Evolutionary conservation across 495 filamentous ascomycete species (phyloP), one percentile per base, ranked within the genome.

Genomic region (Podospora sp.): DNA sequence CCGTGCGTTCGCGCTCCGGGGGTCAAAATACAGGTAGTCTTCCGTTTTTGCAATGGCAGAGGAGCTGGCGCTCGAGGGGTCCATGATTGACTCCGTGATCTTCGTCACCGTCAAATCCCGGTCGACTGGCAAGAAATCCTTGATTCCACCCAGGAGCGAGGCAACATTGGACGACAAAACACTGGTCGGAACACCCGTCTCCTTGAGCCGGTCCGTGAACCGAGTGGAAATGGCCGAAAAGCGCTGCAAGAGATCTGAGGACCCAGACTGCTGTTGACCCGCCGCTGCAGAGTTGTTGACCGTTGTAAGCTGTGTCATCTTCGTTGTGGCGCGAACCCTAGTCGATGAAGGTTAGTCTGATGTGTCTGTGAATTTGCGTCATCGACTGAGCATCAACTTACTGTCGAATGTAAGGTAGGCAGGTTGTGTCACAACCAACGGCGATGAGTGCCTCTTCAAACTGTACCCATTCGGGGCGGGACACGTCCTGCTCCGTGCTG

Each of bases 281-380:
- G 91, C 86, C 1, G 88, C 84, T 2, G 63, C 61, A 4, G 94
- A 88, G 16, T 87, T 89, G 64, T 77, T 81, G 72, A 82, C 75
- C 7, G 94, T 94, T 5, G 94, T 92, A 83, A 99, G 92, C 89
- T 98, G 97, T 20, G 96, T 97, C 95, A 98, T 98, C 46, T 94
- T 93, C 12, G 95, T 98, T 61, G 96, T 91, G 69, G 96, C 92
- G 51, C 94, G 93, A 25, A 99, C 94, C 76, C 94, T 92, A 72
- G 35, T 50, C 11, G 20, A 20, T 36, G 40, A 18, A 6, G 3
- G 68, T 84, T 77, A 83, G 80, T 24, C 65, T 46, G 9, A 12
- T 36, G 22, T 14, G 1, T 20, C 20, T 16, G 25, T 18, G 2
- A 21, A 0, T 24, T 24, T 20, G 18, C 2, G 5, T 1, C 35